These are phyloP conservation scores for Camelina neglecta DNA, from an alignment of 345 rosid genomes.

Conservation along the genomic window DNA sequence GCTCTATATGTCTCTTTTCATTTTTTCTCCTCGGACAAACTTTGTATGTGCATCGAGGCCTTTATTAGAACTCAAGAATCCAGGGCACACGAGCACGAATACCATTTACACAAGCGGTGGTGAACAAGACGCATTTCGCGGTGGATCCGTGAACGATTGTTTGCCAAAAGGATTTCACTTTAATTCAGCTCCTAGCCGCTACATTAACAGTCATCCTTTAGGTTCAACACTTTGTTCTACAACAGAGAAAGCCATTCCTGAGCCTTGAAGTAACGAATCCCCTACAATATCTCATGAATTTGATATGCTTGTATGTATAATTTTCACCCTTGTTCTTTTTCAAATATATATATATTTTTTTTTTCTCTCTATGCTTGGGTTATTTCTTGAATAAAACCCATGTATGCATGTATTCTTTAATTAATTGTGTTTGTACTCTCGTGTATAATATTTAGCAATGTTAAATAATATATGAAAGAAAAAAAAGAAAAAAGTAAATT, in stretches of 20 bases:
- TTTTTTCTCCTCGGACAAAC: background rate
- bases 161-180: conserved; percentile 42
- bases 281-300: conserved; percentile 1
- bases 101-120: conserved; percentile 11
- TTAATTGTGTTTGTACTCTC: conserved; percentile 2
- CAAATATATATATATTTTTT: background rate
- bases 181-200: conserved; percentile 43
- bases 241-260: conserved; percentile 32
- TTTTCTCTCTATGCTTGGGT: conserved; percentile 7
- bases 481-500: background rate
- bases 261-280: conserved; percentile 15
- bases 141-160: conserved; percentile 27
- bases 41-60: conserved; percentile 29
- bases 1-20: background rate
- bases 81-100: conserved; percentile 7
- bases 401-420: conserved; percentile 20
- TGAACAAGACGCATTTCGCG: background rate
- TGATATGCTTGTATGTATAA: conserved; percentile 2
- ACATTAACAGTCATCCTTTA: conserved; percentile 34
- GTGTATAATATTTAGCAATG: background rate
- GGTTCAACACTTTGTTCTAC: conserved; percentile 42
- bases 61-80: conserved; percentile 8
- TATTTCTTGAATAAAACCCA: conserved; percentile 2
- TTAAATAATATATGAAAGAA: background rate
- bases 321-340: background rate